Evolutionary conservation across 352 stramenopile genomes (phyloP), one percentile per base, ranked within the genome.

Genomic region (Phytopythium litorale): DNA sequence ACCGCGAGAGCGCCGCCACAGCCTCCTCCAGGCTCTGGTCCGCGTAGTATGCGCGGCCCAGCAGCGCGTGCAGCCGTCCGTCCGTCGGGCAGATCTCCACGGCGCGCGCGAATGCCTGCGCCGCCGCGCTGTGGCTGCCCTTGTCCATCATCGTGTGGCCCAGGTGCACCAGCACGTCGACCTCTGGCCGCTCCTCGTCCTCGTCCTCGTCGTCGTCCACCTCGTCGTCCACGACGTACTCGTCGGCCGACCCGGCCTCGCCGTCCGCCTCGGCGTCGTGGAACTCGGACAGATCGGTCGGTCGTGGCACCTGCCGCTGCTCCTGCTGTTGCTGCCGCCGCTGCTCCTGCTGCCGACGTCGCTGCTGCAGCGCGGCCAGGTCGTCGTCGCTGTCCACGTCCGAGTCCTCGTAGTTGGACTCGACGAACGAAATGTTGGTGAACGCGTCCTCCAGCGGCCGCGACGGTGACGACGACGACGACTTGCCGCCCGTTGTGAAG

Each of bases 141-240:
- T 92, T 91, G 65, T 92, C 81, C 65, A 94, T 82, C 83, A 95
- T 90, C 35, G 86, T 79, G 30, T 90, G 66, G 1, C 87, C 87
- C 19, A 95, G 70, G 48, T 80, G 92, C 63, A 94, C 78, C 30
- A 95, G 72, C 52, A 93, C 86, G 59, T 92, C 79, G 42, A 95
- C 79, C 71, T 95, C 87, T n/a, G 83, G 82, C 46, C 88, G 61
- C 30, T 74, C 70, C 48, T 75, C 84, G 49, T 87, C 75, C n/a
- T 82, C 76, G 5, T 76, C 81, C 19, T 92, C 83, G 25, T 81
- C 82, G 19, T 90, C 76, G 40, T 89, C 80, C 21, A 64, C 74
- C 54, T 81, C 68, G 43, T 67, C 64, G 50, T 70, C 66, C n/a
- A 49, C 38, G 28, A 53, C 30, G 23, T 63, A 55, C 54, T 62